Base-by-base conservation (phyloP, 2,329 filamentous ascomycete genomes). In the Pseudogymnoascus pannorum region DNA sequence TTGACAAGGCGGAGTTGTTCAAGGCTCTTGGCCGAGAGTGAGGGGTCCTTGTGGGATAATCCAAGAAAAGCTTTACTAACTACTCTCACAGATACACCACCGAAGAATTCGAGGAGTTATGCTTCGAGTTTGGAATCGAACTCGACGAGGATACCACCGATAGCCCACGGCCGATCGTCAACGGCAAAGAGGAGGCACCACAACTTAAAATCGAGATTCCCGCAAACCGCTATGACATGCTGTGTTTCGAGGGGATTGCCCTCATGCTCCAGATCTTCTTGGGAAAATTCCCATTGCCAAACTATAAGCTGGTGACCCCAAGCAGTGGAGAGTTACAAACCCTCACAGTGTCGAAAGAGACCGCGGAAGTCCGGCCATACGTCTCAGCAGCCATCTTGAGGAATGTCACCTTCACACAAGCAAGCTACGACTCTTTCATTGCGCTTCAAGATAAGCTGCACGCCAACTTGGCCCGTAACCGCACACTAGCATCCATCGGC, bases 141-240 rank as follows among this genome's bases (percentile, higher is more conserved):
- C 84, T 99, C 68, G 94, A 99, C 78, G 93, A 97, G 79, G 94
- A 99, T 61, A 73, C 72, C 12, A 66, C 70, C 16, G 68, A 72
- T 63, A 61, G 63, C 62, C 86, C 91, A 66, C 81, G 90, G 54
- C 89, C 89, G 31, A 78, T 88, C 62, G 82, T 89, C 70, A 82
- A 91, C 77, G 88, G 88, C 73, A 85, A 87, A 68, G 89, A 95
- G 76, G 91, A 96, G 77, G 85, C 91, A 59, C 88, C 94, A 61
- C 91, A 97, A 77, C 84, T 97, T 71, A 97, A 97, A 82, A 97
- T 99, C 72, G 93, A 97, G 76, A 96, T 97, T 70, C 92, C 92
- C 65, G 93, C 94, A 71, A 97, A 97, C 77, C 86, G 91, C 78
- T 92, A 86, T 77, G 86, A 97, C 72, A 92, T 97, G 87, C 85